Evolutionary conservation across 2,329 filamentous ascomycete species (phyloP).

Genomic region (Cladosporium colombiae): DNA sequence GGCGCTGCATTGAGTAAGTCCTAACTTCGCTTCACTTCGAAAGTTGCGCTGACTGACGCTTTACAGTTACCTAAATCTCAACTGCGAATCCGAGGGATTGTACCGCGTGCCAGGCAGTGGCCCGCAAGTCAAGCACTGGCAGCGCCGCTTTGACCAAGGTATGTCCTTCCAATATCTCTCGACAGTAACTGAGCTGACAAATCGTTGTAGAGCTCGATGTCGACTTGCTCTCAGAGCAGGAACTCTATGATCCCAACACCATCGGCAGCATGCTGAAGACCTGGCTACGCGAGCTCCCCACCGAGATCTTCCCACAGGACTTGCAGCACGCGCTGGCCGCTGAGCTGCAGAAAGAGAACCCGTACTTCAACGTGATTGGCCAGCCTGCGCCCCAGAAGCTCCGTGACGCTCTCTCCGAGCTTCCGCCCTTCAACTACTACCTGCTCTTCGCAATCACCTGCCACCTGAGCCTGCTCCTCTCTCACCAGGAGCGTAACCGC

Average conservation of each 20-base stretch:
- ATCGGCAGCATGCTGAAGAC: slow-evolving; percentile 95
- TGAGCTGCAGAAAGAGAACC: slow-evolving; percentile 79
- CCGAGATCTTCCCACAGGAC: slow-evolving; percentile 86
- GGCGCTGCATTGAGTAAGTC: slow-evolving; percentile 83
- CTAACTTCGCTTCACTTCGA: background rate
- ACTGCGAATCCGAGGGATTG: slow-evolving; percentile 89
- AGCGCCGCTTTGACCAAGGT: slow-evolving; percentile 73
- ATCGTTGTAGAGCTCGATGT: slow-evolving; percentile 71
- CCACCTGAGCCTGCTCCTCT: slow-evolving; percentile 86
- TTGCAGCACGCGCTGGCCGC: slow-evolving; percentile 77
- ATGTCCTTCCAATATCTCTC: slow-evolving; percentile 53
- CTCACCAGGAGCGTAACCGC: slow-evolving; percentile 93
- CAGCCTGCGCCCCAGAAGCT: slow-evolving; percentile 74
- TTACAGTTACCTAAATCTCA: slow-evolving; percentile 80
- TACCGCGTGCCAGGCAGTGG: slow-evolving; percentile 91
- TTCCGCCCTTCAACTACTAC: slow-evolving; percentile 98
- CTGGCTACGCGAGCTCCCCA: slow-evolving; percentile 91
- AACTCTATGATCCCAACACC: slow-evolving; percentile 94
- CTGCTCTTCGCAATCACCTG: slow-evolving; percentile 96
- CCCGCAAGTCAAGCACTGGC: slow-evolving; percentile 89
- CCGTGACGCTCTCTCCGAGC: slow-evolving; percentile 85
- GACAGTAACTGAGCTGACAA: background rate
- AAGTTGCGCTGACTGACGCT: slow-evolving; percentile 21
- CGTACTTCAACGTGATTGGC: slow-evolving; percentile 63
- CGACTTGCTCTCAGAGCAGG: slow-evolving; percentile 81